Conservation (phyloP, 2,329 filamentous ascomycete genomes). For the Amauroascus verrucosus region DNA sequence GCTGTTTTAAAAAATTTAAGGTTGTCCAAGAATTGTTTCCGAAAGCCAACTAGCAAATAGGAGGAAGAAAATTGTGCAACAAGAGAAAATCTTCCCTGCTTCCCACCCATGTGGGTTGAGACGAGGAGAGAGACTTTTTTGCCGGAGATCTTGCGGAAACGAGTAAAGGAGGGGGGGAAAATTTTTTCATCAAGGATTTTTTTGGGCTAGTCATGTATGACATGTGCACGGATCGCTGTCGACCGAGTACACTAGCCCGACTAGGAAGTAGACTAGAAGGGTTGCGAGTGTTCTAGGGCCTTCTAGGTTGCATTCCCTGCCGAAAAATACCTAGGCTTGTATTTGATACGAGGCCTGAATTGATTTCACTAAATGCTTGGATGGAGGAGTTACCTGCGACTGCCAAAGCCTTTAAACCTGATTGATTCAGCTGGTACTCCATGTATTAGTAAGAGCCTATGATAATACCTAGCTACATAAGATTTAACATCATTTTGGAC, state of each 20-base stretch:
- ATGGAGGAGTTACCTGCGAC: no score
- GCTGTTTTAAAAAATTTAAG: conserved; percentile 1
- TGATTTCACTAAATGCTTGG: no score
- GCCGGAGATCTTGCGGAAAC: background rate
- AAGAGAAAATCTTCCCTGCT: background rate
- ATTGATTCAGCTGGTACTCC: no score
- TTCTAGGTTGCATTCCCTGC: background rate
- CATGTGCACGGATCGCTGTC: background rate
- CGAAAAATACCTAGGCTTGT: background rate
- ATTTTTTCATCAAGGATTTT: background rate
- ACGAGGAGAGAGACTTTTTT: no score
- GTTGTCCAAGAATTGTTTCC: background rate
- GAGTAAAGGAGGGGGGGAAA: background rate
- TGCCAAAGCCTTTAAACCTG: no score
- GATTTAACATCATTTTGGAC: no score
- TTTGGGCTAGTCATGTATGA: background rate
- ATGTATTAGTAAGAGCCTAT: no score
- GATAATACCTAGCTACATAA: no score
- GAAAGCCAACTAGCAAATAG: background rate
- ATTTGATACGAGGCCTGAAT: no score
- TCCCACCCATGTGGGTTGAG: conserved; percentile 3
- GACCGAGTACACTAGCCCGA: background rate
- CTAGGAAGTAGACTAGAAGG: conserved; percentile 4
- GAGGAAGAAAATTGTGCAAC: background rate
- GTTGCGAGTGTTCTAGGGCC: background rate